Base-by-base conservation (phyloP, 768 basidiomycete genomes). In the Termitomyces sp. region DNA sequence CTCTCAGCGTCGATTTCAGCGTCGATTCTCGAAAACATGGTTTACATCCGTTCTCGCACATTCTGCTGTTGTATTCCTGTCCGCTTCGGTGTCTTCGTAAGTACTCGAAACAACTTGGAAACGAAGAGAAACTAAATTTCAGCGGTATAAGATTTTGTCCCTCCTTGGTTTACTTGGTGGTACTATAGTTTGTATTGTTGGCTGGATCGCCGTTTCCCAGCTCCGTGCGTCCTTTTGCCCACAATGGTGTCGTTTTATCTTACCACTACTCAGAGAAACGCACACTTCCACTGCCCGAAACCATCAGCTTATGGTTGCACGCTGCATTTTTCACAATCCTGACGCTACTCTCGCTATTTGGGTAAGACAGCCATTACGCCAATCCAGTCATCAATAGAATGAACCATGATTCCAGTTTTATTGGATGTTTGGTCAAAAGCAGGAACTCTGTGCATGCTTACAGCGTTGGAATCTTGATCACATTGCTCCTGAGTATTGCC, bases 21-120 rank as follows among this genome's bases (percentile, higher is more conserved):
- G 62, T 61, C 53, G 55, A 62, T 55, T 56, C 46, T 65, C 65
- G 65, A 63, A 53, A 76, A 70, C 57, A 81, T 82, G 80, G 72
- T 62, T 62, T 74, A 78, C 72, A 74, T 81, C 63, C 79, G 76
- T 59, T 77, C 80, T 20, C 79, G 78, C 61, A 82, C 72, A 65
- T 86, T 86, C 68, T 85, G 82, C 70, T 84, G 80, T 71, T 86
- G 82, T 71, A 76, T 86, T 65, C 85, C 84, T 30, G 84, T 86
- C 67, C 78, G 84, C 63, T 74, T 83, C 55, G 84, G 84, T 59
- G 82, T 85, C 44, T 81, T 85, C 68, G 80, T 84, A 59, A 65
- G 77, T 56, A 43, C 28, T 43, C 5, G 18, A 45, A 57, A 20
- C 36, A 5, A 20, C 6, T 30, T 7, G 7, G 3, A 35, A 16